A percentile compares a stretch with the other conserved stretches of the same genome.
Conservation (phyloP, 2,329 filamentous ascomycete species). For the Pochonia chlamydosporia region DNA sequence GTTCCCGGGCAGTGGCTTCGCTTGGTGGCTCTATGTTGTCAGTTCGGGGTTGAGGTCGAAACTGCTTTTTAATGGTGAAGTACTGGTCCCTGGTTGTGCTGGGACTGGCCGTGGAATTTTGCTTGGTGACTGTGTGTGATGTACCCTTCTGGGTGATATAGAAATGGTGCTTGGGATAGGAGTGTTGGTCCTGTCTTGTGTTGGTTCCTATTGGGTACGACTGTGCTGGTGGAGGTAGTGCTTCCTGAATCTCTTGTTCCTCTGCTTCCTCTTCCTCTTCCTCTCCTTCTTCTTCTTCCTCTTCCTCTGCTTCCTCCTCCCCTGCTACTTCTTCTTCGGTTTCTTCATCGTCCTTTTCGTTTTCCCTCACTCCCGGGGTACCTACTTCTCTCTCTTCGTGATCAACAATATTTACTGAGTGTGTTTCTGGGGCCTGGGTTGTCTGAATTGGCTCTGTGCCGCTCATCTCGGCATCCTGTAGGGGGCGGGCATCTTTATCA, state of each 20-base stretch:
- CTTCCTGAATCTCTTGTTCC: not conserved
- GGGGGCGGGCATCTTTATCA: not conserved
- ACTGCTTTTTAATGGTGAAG: not conserved
- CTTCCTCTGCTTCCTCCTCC: too few species aligned
- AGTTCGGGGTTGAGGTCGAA: not conserved
- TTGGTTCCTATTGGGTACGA: not conserved
- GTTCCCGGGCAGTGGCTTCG: not conserved
- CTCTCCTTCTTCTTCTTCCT: not conserved
- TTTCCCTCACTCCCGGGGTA: not conserved
- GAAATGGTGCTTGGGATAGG: not conserved
- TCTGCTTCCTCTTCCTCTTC: not conserved
- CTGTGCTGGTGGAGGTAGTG: not conserved
- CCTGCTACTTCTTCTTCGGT: too few species aligned
- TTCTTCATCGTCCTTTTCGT: not conserved
- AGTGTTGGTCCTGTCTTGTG: not conserved
- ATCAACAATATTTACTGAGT: not conserved
- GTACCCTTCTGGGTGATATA: not conserved
- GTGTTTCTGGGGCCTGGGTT: not conserved
- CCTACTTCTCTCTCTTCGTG: not conserved
- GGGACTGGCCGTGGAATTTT: not conserved
- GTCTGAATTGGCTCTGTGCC: not conserved
- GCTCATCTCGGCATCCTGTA: not conserved
- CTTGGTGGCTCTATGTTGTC: not conserved
- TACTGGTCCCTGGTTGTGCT: not conserved
- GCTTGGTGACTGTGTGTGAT: not conserved